Base-by-base conservation (phyloP, 495 filamentous ascomycete genomes). In the Penicillium daleae region DNA sequence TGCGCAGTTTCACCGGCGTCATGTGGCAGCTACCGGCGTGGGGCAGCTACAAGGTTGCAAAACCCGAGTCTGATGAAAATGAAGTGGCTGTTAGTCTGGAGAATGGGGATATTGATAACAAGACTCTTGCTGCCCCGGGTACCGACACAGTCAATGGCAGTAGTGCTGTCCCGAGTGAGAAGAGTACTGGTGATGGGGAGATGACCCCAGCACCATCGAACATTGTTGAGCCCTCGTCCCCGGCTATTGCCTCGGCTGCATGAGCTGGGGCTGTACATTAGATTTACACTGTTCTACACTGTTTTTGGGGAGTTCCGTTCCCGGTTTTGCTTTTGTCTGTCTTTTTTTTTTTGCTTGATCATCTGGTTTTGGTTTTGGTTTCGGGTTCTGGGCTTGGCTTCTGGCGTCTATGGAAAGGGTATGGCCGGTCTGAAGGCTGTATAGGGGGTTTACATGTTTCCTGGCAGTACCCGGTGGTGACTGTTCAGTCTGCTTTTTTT, bases 1-100 rank as follows among this genome's bases (percentile, higher is more conserved):
- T 99, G 59, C 95, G 96, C 82, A 95, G 88, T 68, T 99, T 99
- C 74, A 99, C 95, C 3, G 96, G 96, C 32, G 83, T 92, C 15
- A 72, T 83, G 32, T 98, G 95, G 95, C 84, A 90, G 60, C 79
- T 97, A 52, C 86, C 89, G 17, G 87, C 89, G 56, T 99, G 95
- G 95, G 88, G 86, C 42, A 87, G 90, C 8, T 91, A 90, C 21
- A 87, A 84, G 69, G 57, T 82, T 0, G 74, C 71, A 51, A 79
- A 70, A 33, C 42, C 78, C 10, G 74, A 73, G 39, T 44, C 56
- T 17, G 62, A 66, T 31, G 83, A 82, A 37, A 76, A 74, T 40
- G 84, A 76, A 71, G 77, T 62, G 19, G 65, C 57, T 24, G 70
- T 56, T 19, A 69, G 63, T 13, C 64, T 73, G 12, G 77, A 73